Conservation (phyloP, 371 early-diverging fungal genomes). For the Batkoa obscura region DNA sequence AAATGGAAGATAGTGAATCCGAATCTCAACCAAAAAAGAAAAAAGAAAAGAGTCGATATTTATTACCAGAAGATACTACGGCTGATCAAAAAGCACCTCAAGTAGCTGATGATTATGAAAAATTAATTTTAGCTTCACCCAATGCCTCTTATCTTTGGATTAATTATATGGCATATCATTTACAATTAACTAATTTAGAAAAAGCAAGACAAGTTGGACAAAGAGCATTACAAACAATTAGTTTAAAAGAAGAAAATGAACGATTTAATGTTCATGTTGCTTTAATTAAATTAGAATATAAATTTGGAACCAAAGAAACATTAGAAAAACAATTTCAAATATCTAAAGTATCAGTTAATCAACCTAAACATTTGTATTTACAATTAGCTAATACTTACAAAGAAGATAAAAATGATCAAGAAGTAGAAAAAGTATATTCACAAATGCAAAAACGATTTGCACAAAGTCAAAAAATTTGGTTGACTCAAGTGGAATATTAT, state of each 20-base stretch:
- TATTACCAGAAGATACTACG: slow-evolving; percentile 24
- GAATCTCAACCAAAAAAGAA: slow-evolving; percentile 12
- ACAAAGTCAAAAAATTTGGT: slow-evolving; percentile 77
- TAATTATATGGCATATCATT: slow-evolving; percentile 92
- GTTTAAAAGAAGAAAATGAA: slow-evolving; percentile 82
- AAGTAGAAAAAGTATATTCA: slow-evolving; percentile 52
- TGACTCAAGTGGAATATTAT: slow-evolving; percentile 53
- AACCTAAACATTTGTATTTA: slow-evolving; percentile 70
- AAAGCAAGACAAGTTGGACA: slow-evolving; percentile 85
- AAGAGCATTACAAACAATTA: slow-evolving; percentile 82
- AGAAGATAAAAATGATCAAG: slow-evolving; percentile 50
- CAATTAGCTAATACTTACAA: slow-evolving; percentile 79
- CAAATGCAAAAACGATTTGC: slow-evolving; percentile 69
- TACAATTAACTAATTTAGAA: slow-evolving; percentile 70
- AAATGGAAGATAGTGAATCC: slow-evolving; percentile 10
- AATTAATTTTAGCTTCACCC: slow-evolving; percentile 78
- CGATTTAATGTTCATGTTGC: slow-evolving; percentile 92
- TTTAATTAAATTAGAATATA: slow-evolving; percentile 79
- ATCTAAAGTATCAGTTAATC: slow-evolving; percentile 46
- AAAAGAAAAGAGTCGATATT: slow-evolving; percentile 6
- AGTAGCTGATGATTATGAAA: slow-evolving; percentile 59
- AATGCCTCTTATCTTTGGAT: slow-evolving; percentile 93
- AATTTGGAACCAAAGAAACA: slow-evolving; percentile 63
- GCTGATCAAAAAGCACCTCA: slow-evolving; percentile 38
- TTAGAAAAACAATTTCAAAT: slow-evolving; percentile 65